Evolutionary conservation across 805 yeast species (phyloP).

Genomic region (Zygosaccharomyces rouxii): DNA sequence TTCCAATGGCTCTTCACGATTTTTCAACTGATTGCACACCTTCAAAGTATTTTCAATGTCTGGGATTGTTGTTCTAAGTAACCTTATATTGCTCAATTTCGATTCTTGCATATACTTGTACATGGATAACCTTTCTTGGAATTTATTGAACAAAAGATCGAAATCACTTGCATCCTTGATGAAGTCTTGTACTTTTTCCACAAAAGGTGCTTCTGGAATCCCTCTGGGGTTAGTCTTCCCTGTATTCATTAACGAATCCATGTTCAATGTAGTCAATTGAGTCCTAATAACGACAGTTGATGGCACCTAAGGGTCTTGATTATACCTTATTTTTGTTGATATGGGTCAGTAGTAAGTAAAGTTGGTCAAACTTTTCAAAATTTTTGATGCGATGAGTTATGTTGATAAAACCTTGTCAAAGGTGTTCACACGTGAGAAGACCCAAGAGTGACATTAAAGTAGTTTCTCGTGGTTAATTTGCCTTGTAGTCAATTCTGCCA

Average conservation of each 20-base stretch:
- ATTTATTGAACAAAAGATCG: slow-evolving; percentile 60
- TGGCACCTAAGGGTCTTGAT: neutral
- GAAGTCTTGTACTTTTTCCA: slow-evolving; percentile 73
- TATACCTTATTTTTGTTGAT: neutral
- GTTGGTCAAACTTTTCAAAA: neutral
- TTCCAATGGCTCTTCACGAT: slow-evolving; percentile 47
- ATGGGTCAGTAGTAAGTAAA: neutral
- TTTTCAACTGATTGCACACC: slow-evolving; percentile 57
- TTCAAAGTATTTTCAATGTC: slow-evolving; percentile 83
- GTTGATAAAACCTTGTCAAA: neutral
- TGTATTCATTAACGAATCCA: slow-evolving; percentile 41
- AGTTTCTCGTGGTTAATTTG: neutral
- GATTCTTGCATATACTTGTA: slow-evolving; percentile 77
- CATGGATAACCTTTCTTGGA: slow-evolving; percentile 85
- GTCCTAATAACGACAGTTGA: neutral
- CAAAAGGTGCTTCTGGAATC: slow-evolving; percentile 93
- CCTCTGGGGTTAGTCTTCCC: slow-evolving; percentile 81
- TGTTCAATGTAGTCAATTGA: slow-evolving; percentile 7
- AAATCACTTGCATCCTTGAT: slow-evolving; percentile 68
- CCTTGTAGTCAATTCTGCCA: neutral
- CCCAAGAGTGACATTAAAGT: neutral
- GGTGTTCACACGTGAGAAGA: neutral
- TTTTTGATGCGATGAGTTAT: neutral
- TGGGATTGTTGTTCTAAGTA: slow-evolving; percentile 62
- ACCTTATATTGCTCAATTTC: slow-evolving; percentile 26